phyloP scores from a whole-genome alignment of 148 eudicot genomes.

The Fallopia convolvulus region DNA sequence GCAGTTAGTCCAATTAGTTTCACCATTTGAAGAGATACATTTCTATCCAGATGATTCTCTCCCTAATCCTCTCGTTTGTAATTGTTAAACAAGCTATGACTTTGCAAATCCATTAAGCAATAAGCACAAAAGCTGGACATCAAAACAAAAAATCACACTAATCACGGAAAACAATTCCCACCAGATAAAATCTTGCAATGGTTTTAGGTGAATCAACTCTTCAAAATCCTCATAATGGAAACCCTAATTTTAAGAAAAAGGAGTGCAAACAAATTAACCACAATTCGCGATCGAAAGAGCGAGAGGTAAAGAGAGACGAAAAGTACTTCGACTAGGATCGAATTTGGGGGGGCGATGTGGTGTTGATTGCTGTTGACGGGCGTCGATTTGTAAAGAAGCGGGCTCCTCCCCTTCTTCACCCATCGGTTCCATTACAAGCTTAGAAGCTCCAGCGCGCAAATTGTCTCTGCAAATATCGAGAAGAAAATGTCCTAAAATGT shows the following conservation, averaged over 20 bases:
- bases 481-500: background rate
- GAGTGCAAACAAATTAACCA: background rate
- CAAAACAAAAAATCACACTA: background rate
- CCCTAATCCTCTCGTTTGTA: background rate
- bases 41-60: background rate
- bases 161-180: background rate
- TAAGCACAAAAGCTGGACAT: background rate
- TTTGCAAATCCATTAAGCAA: background rate
- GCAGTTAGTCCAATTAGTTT: background rate
- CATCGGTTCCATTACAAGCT: background rate
- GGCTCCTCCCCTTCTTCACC: slow-evolving; percentile 10
- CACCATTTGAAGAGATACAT: background rate
- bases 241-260: background rate
- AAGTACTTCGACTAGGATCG: slow-evolving; percentile 63
- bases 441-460: background rate
- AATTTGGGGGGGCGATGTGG: slow-evolving; percentile 30
- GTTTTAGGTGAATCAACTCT: background rate
- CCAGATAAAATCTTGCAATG: background rate
- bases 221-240: background rate
- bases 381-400: background rate
- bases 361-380: slow-evolving; percentile 10
- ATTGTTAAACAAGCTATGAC: background rate
- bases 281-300: background rate
- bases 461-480: background rate
- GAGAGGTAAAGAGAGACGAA: slow-evolving; percentile 1